Evolutionary conservation across 176 grass and related monocot species (phyloP).

Genomic region (Chrysopogon serrulatus): DNA sequence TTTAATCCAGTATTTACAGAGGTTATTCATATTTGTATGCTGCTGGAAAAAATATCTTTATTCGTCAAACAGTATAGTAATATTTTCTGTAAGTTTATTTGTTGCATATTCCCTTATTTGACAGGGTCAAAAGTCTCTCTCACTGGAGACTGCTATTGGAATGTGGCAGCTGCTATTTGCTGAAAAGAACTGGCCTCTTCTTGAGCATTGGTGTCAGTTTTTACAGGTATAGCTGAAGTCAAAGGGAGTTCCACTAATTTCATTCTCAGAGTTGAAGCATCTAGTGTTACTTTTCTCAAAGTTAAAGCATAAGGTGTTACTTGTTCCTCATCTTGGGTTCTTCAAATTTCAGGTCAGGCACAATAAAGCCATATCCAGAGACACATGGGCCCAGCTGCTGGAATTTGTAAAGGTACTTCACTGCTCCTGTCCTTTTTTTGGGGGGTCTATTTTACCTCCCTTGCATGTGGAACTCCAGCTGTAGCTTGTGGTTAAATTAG

Average conservation of each 20-base stretch:
- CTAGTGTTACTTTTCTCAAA: constrained; percentile 1
- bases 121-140: constrained; percentile 96
- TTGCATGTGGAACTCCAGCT: not conserved
- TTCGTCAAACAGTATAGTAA: not conserved
- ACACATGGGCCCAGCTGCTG: constrained; percentile 96
- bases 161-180: constrained; percentile 97
- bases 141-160: constrained; percentile 93
- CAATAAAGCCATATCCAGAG: constrained; percentile 96
- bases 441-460: not conserved
- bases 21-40: not conserved
- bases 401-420: constrained; percentile 93
- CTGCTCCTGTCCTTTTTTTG: not conserved
- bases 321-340: not conserved
- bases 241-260: not conserved
- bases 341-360: constrained; percentile 71
- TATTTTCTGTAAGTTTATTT: constrained; percentile 15
- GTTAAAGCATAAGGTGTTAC: not conserved
- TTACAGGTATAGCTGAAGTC: constrained; percentile 54
- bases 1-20: constrained; percentile 15
- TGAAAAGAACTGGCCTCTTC: constrained; percentile 87
- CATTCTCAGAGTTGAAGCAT: constrained; percentile 12
- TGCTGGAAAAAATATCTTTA: not conserved
- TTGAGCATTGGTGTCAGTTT: constrained; percentile 95
- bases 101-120: constrained; percentile 38
- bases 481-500: not conserved